phyloP scores from a whole-genome alignment of 768 basidiomycete species.

The Rhizopogon vinicolor region DNA sequence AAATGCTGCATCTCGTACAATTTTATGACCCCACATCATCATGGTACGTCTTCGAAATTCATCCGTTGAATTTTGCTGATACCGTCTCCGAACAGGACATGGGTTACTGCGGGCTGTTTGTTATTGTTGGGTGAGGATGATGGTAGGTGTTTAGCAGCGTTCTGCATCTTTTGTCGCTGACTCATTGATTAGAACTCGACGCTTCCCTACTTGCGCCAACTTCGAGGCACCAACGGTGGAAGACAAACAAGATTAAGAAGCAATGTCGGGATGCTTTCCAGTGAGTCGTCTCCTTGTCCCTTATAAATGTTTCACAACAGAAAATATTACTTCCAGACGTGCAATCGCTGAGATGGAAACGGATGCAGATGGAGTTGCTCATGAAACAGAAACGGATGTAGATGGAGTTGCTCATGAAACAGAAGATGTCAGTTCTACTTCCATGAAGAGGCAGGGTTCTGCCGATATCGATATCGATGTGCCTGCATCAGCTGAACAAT shows the following conservation, averaged over 20 bases:
- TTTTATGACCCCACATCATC: constrained; percentile 71
- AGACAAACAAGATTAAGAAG: constrained; percentile 40
- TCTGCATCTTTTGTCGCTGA: background rate
- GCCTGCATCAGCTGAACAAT: background rate
- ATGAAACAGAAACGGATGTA: constrained; percentile 17
- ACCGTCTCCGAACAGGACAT: constrained; percentile 47
- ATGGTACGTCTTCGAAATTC: constrained; percentile 40
- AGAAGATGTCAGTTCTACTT: background rate
- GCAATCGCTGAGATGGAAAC: constrained; percentile 47
- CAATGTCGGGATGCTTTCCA: constrained; percentile 60
- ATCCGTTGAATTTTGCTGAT: background rate
- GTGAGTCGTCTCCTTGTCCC: constrained; percentile 33
- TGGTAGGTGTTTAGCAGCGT: constrained; percentile 38
- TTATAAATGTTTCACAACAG: background rate
- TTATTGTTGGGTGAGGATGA: constrained; percentile 63
- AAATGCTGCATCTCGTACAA: constrained; percentile 58
- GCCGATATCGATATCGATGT: background rate
- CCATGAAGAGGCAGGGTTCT: background rate
- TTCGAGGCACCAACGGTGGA: constrained; percentile 59
- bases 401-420: constrained; percentile 7
- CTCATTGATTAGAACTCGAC: constrained; percentile 51
- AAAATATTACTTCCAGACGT: constrained; percentile 22
- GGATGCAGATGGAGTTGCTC: constrained; percentile 15
- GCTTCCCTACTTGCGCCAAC: constrained; percentile 50
- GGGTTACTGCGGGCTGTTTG: constrained; percentile 52